Evolutionary conservation across 495 filamentous ascomycete species (phyloP), one percentile per base, ranked within the genome.

Genomic region (Talaromyces proteolyticus): DNA sequence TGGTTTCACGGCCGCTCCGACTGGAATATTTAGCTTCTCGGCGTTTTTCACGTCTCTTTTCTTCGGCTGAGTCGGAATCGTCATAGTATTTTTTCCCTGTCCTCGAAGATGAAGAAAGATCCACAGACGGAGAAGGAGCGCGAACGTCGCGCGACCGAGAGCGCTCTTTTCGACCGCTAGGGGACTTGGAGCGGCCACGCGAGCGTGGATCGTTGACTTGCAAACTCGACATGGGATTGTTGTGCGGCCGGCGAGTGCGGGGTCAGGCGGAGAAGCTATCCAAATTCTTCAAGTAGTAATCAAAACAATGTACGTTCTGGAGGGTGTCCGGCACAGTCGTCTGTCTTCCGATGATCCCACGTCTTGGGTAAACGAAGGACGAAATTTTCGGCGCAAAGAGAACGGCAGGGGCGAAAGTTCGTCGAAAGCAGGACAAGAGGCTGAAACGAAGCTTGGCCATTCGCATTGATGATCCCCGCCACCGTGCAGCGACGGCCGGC

Each of bases 171-270:
- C 70, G 70, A 49, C 71, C 66, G 46, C 65, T 65, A 26, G 80
- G 78, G 11, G 82, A 85, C 44, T 75, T 82, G 57, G 79, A 81
- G 49, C 81, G 78, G 46, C 69, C 78, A 52, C 79, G 78, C 53
- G 78, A 80, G 57, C 77, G 75, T 65, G 73, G 65, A 57, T 82
- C 74, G 55, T 77, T 68, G 50, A 81, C 78, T 48, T 78, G 70
- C 38, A 86, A 73, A 23, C 42, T 19, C 44, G 79, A 72, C 66
- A 67, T 68, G 53, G 54, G 41, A 29, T 52, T 47, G 41, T 34
- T 34, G 29, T 34, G 29, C 29, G 29, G 14, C 29, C 8, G 29
- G 1, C 4, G 29, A 34, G 29, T 34, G 29, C 29, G 29, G 29
- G 29, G 29, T 34, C 14, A 14, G 14, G 8, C 29, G 14, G 29